phyloP scores from a whole-genome alignment of 371 early-diverging fungal genomes.

The Parasitella parasitica region DNA sequence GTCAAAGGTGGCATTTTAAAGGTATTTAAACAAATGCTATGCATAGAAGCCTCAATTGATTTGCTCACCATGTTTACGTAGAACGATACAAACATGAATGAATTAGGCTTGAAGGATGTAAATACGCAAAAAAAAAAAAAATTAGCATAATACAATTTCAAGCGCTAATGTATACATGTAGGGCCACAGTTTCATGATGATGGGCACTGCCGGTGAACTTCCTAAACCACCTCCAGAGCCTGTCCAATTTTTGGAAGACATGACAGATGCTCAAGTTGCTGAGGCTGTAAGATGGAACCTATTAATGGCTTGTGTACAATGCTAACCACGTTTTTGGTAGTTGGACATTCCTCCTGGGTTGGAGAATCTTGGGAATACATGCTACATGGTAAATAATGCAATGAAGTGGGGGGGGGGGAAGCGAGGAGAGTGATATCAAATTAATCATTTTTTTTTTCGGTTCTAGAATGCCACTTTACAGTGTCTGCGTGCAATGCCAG shows the following conservation, averaged over 20 bases:
- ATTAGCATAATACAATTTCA: not conserved
- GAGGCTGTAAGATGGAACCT: conserved; percentile 85
- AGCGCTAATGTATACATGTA: conserved; percentile 6
- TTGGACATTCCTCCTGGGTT: conserved; percentile 88
- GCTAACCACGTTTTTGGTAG: conserved; percentile 25
- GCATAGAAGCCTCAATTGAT: not conserved
- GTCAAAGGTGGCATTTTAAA: conserved; percentile 94
- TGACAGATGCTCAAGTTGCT: conserved; percentile 84
- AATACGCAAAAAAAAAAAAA: not conserved
- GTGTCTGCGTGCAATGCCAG: conserved; percentile 88
- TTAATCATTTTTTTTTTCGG: not conserved
- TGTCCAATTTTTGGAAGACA: conserved; percentile 86
- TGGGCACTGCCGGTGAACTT: conserved; percentile 93
- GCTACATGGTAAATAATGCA: conserved; percentile 81
- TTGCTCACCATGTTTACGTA: conserved; percentile 12
- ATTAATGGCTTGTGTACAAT: not conserved
- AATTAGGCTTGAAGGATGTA: conserved; percentile 68
- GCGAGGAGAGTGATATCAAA: not conserved
- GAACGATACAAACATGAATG: conserved; percentile 76
- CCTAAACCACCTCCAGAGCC: conserved; percentile 74
- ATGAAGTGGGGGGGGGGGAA: too few relatives aligned
- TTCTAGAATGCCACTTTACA: conserved; percentile 92
- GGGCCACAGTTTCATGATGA: conserved; percentile 82
- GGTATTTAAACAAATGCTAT: conserved; percentile 39
- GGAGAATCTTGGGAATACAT: conserved; percentile 96